Base-by-base conservation (phyloP, 306 rosid genomes). In the Prunus padus region DNA sequence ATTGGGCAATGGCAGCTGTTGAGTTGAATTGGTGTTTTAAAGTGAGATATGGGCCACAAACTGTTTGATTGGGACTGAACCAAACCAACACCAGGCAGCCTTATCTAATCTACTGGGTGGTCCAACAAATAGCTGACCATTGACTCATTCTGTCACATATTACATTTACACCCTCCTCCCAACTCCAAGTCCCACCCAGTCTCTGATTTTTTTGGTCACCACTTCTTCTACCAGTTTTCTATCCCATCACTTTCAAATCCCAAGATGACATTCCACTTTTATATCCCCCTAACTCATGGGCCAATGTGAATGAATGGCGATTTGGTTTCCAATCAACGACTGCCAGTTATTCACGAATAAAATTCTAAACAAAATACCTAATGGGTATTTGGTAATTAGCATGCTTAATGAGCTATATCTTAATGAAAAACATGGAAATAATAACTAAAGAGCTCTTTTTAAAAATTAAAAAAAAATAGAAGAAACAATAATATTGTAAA, bases 41-140 rank as follows among this genome's bases (percentile, higher is more conserved):
- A 33, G 49, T 18, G 33, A 42, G 59, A 73, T 74, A 80, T 74
- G 83, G 83, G 83, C 80, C 76, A 68, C 80, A 60, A 60, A 73
- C 7, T 30, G n/a, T 16, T 42, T 63, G 80, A 75, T 69, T 75
- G 63, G 63, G 73, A 80, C 73, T 30, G 8, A 19, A 75, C 55
- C 28, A 4, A 75, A 50, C 72, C 42, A 6, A 37, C 42, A 33
- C 2, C 42, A 37, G 1, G 42, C 42, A 37, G 42, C 42, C 42
- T 37, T 5, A 37, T 37, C 31, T 69, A 65, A 75, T 62, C 68
- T 33, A 45, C 20, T 46, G 9, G 31, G 63, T 80, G 84, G 79
- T 74, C 83, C 83, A 68, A 33, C n/a, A 31, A 30, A 11, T 12
- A 51, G 23, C 51, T 52, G 84, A 75, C 69, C 63, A 80, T 80